phyloP scores from a whole-genome alignment of 106 monocot genomes.

The Acorus calamus region DNA sequence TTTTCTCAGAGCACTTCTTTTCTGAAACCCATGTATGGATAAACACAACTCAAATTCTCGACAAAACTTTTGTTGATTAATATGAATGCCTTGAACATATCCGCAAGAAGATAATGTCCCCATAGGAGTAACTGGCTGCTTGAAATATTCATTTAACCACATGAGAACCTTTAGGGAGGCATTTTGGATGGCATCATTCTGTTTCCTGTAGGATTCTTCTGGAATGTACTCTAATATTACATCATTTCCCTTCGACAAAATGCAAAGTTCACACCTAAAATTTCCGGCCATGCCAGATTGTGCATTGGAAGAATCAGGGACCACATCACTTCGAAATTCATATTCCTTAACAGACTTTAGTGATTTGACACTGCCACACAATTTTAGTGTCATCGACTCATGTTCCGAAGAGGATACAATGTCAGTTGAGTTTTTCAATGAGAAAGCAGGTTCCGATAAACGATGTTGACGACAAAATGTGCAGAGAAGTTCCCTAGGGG shows the following conservation, averaged over 20 bases:
- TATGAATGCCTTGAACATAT: slow-evolving; percentile 15
- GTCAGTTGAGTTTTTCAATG: slow-evolving; percentile 18
- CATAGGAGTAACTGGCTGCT: slow-evolving; percentile 27
- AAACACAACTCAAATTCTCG: slow-evolving; percentile 31
- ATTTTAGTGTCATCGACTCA: not conserved
- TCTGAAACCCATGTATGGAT: slow-evolving; percentile 18
- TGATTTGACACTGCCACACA: slow-evolving; percentile 3
- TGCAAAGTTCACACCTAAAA: slow-evolving; percentile 65
- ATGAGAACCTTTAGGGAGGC: slow-evolving; percentile 58
- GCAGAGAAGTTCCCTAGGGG: slow-evolving; percentile 62
- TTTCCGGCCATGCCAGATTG: slow-evolving; percentile 9
- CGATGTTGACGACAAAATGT: slow-evolving; percentile 71
- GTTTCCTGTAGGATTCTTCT: slow-evolving; percentile 45
- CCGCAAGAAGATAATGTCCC: slow-evolving; percentile 29
- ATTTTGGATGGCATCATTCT: slow-evolving; percentile 74
- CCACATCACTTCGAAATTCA: slow-evolving; percentile 10
- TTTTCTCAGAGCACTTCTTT: not conserved
- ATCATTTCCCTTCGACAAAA: slow-evolving; percentile 47
- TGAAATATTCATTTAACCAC: slow-evolving; percentile 54
- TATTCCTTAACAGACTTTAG: slow-evolving; percentile 2
- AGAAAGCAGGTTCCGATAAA: slow-evolving; percentile 60
- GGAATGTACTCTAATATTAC: slow-evolving; percentile 36
- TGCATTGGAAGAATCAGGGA: not conserved
- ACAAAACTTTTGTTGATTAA: slow-evolving; percentile 24
- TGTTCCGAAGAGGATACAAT: not conserved